These are phyloP conservation scores for Stachybotrys elegans DNA, from an alignment of 2,329 filamentous ascomycete genomes.

Conservation along the genomic window DNA sequence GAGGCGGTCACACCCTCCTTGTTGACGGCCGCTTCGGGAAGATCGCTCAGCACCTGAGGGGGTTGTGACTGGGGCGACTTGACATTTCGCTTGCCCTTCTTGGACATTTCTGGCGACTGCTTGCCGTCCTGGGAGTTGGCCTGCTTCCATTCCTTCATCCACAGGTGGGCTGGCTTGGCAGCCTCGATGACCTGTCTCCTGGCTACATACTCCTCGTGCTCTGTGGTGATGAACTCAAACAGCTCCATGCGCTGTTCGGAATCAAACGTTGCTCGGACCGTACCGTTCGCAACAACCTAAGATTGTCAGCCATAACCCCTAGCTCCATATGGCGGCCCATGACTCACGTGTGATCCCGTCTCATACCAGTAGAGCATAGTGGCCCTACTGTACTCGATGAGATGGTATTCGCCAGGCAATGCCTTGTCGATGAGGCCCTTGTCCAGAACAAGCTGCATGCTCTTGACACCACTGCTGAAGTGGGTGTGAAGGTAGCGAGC, in stretches of 20 bases:
- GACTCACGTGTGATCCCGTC: constrained; percentile 72
- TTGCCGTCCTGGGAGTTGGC: constrained; percentile 54
- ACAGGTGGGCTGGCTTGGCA: constrained; percentile 56
- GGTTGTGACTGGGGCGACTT: constrained; percentile 56
- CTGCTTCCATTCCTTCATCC: constrained; percentile 61
- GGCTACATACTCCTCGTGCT: constrained; percentile 80
- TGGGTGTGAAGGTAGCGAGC: constrained; percentile 87
- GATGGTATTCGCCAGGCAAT: constrained; percentile 59
- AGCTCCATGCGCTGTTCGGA: constrained; percentile 74
- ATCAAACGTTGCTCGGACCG: constrained; percentile 75
- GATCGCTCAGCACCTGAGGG: constrained; percentile 50
- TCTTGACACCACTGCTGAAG: constrained; percentile 79
- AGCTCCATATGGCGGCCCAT: not conserved
- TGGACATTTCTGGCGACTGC: constrained; percentile 61
- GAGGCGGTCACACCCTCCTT: constrained; percentile 55
- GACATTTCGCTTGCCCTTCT: constrained; percentile 57
- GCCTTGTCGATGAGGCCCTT: constrained; percentile 51
- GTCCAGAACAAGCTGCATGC: constrained; percentile 81
- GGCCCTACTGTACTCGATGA: constrained; percentile 70
- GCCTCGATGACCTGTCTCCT: constrained; percentile 59
- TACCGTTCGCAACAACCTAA: constrained; percentile 75
- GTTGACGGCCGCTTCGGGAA: constrained; percentile 56
- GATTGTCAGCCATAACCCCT: constrained; percentile 17
- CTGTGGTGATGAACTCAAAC: constrained; percentile 72
- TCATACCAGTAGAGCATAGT: constrained; percentile 88